Evolutionary conservation across 108 stramenopile genomes (phyloP).

Genomic region (Conticribra guillardii): DNA sequence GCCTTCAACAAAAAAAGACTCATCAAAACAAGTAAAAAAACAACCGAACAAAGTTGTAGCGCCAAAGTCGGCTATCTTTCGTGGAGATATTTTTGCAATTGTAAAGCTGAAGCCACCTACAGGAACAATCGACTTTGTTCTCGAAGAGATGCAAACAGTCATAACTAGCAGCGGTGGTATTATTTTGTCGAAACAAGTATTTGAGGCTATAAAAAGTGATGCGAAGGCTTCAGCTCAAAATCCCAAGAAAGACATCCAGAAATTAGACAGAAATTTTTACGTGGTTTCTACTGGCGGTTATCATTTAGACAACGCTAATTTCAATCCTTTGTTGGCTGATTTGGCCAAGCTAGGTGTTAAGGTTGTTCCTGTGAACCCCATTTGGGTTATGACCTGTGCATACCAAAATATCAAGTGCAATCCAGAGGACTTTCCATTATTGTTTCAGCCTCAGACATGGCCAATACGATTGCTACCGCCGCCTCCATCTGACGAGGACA

Average conservation of each 20-base stretch:
- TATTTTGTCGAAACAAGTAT: constrained; percentile 56
- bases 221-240: constrained; percentile 7
- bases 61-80: constrained; percentile 47
- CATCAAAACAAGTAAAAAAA: constrained; percentile 14
- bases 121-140: constrained; percentile 48
- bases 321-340: constrained; percentile 32
- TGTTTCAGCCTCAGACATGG: constrained; percentile 65
- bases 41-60: neutral
- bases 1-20: neutral
- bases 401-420: constrained; percentile 34
- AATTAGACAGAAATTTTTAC: constrained; percentile 41
- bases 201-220: constrained; percentile 63
- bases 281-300: constrained; percentile 34
- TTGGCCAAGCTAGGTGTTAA: constrained; percentile 46
- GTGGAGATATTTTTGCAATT: constrained; percentile 64
- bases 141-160: constrained; percentile 51
- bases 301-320: neutral
- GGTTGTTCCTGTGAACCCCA: constrained; percentile 56
- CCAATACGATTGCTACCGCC: constrained; percentile 35
- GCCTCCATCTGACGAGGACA: constrained; percentile 6
- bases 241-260: constrained; percentile 31
- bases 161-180: constrained; percentile 65
- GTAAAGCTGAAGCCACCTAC: constrained; percentile 31
- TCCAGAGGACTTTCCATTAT: constrained; percentile 40
- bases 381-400: constrained; percentile 69